Conservation (phyloP, 371 early-diverging fungal species). For the Mucor lusitanicus region DNA sequence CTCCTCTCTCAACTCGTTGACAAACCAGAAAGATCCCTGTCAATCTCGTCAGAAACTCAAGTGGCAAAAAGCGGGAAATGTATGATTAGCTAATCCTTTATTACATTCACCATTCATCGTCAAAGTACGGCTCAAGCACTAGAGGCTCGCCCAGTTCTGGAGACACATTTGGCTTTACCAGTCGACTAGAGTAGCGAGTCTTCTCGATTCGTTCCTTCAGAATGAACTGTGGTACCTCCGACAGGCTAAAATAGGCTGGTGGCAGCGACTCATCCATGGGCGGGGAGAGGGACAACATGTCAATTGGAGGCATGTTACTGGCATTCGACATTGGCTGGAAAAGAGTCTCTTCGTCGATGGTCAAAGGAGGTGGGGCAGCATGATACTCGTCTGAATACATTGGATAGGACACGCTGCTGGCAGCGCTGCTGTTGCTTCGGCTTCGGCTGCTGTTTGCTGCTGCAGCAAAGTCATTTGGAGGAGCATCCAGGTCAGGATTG, state of each 20-base stretch:
- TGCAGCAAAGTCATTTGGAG: constrained; percentile 6
- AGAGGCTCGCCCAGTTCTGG: constrained; percentile 21
- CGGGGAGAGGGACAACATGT: not conserved
- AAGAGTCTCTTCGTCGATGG: not conserved
- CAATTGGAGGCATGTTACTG: not conserved
- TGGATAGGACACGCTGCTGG: not conserved
- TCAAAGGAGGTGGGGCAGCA: not conserved
- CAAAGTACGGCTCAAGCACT: not conserved
- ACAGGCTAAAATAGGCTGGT: constrained; percentile 11
- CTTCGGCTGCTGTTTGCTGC: not conserved
- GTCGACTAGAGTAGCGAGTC: constrained; percentile 15
- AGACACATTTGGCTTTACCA: constrained; percentile 10
- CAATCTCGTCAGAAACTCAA: not conserved
- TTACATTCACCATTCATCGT: not conserved
- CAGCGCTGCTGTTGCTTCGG: not conserved
- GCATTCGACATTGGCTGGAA: not conserved
- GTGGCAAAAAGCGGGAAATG: not conserved
- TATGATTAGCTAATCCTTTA: not conserved
- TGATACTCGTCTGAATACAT: not conserved
- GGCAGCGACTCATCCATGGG: constrained; percentile 1
- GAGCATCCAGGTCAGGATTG: constrained; percentile 8
- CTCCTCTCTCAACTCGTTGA: not conserved
- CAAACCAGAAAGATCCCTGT: not conserved
- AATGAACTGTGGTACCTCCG: constrained; percentile 10
- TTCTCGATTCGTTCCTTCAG: constrained; percentile 19